These are phyloP conservation scores for Maudiozyma pseudohumilis DNA, from an alignment of 805 yeast genomes.

Conservation along the genomic window DNA sequence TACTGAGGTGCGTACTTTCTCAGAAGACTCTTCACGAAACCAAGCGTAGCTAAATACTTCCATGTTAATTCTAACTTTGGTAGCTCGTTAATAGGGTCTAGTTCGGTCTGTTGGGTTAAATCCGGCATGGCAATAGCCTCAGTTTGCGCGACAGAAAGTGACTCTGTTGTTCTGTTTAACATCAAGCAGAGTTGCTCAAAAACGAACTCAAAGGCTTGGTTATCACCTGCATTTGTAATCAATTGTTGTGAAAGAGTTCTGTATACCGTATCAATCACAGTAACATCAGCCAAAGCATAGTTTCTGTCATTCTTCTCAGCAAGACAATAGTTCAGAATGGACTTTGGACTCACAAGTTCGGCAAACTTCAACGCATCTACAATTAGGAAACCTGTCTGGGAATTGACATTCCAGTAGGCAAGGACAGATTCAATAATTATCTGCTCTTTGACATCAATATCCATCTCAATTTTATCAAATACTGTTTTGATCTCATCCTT, in stretches of 20 bases:
- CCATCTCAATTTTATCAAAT: slow-evolving; percentile 23
- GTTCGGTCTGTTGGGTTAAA: slow-evolving; percentile 16
- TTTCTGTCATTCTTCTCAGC: slow-evolving; percentile 18
- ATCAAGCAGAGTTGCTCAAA: slow-evolving; percentile 21
- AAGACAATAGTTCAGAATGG: slow-evolving; percentile 38
- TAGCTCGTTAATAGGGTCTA: slow-evolving; percentile 19
- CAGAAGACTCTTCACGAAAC: slow-evolving; percentile 32
- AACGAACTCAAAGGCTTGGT: slow-evolving; percentile 23
- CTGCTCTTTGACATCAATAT: slow-evolving; percentile 26
- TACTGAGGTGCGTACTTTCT: slow-evolving; percentile 40
- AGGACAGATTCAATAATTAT: slow-evolving; percentile 49
- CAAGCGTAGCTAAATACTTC: slow-evolving; percentile 33
- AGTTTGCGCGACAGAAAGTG: slow-evolving; percentile 11
- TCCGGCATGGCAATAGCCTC: slow-evolving; percentile 14
- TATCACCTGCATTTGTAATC: slow-evolving; percentile 13
- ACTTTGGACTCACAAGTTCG: slow-evolving; percentile 33
- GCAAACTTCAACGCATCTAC: slow-evolving; percentile 41
- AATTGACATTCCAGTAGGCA: slow-evolving; percentile 55
- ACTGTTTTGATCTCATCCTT: slow-evolving; percentile 30
- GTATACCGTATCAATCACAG: slow-evolving; percentile 37
- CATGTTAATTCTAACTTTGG: slow-evolving; percentile 31
- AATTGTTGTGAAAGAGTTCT: slow-evolving; percentile 27
- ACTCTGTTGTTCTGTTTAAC: slow-evolving; percentile 13
- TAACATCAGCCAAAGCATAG: slow-evolving; percentile 35
- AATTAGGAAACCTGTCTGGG: slow-evolving; percentile 54